Evolutionary conservation across 768 basidiomycete genomes (phyloP), one percentile per base, ranked within the genome.

Genomic region (Suillus fuscotomentosus): DNA sequence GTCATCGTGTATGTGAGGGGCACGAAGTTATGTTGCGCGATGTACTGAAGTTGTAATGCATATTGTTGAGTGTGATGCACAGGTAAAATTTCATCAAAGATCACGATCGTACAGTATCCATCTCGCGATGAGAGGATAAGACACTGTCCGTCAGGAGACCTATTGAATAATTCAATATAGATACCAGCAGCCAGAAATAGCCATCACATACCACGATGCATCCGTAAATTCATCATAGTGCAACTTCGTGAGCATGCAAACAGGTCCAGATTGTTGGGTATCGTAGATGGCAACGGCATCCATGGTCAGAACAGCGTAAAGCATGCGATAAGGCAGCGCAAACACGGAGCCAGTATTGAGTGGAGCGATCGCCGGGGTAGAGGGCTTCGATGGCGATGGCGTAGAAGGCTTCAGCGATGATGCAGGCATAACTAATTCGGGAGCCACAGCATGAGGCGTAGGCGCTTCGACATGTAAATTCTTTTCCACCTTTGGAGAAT

Each of bases 171-270:
- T 63, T 27, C 67, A 60, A 64, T n/a, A 64, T 56, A 41, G 43
- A 60, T 53, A 53, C 31, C 56, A 55, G 41, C 53, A 41, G 48
- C n/a, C 22, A n/a, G 17, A 45, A 42, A 60, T 42, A 41, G 48
- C 54, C 60, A 27, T 69, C 7, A 81, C 92, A 48, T 70, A 98
- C 97, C 97, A 99, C 48, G 90, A 87, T 77, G 97, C 82, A 78
- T 99, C 97, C 8, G 97, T 99, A 73, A 99, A 99, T 71, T 97
- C 94, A 66, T 97, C 95, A 74, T 97, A 99, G 77, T 99, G 97
- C 66, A 99, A 78, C 71, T 96, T 97, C 36, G 91, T 94, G 68
- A 99, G 84, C 70, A 99, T 79, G 71, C 94, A 95, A 60, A 98
- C 84, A 0, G 97, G 97, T 3, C 90, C 87, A 1, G 93, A 85